These are phyloP conservation scores for Leccinum uliginosum DNA, from an alignment of 768 basidiomycete species.

Conservation along the genomic window DNA sequence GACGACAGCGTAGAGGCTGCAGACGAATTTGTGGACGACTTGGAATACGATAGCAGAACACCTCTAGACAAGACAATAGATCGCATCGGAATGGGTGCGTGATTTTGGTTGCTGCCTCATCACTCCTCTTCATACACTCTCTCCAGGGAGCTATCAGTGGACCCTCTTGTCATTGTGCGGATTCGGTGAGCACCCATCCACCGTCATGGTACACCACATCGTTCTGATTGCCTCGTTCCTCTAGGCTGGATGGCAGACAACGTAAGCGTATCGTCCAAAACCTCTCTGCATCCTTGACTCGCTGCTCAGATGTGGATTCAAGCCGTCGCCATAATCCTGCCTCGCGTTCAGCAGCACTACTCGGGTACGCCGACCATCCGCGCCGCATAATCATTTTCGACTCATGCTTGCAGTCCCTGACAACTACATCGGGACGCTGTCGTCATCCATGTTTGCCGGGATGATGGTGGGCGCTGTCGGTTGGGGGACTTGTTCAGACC, in stretches of 20 bases:
- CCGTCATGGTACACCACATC: neutral
- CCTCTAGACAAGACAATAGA: conserved; percentile 85
- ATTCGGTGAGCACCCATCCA: conserved; percentile 57
- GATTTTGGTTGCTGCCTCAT: neutral
- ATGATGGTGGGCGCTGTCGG: conserved; percentile 96
- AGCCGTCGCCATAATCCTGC: conserved; percentile 88
- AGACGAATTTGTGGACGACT: conserved; percentile 19
- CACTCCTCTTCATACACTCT: neutral
- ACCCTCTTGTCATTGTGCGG: conserved; percentile 79
- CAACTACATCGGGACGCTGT: conserved; percentile 72
- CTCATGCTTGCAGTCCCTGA: conserved; percentile 53
- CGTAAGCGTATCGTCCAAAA: conserved; percentile 39
- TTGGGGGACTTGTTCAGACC: conserved; percentile 92
- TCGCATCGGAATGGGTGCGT: conserved; percentile 80
- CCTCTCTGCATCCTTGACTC: conserved; percentile 23
- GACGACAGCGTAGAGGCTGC: conserved; percentile 29
- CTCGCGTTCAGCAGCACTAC: conserved; percentile 92
- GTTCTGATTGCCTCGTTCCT: neutral
- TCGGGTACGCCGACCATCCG: conserved; percentile 42
- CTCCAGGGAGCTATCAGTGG: conserved; percentile 75
- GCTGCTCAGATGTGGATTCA: conserved; percentile 84
- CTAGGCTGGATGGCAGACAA: conserved; percentile 94
- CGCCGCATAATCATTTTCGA: conserved; percentile 11
- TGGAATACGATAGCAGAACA: conserved; percentile 42
- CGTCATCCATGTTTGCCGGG: conserved; percentile 88